These are phyloP conservation scores for Austropuccinia psidii DNA, from an alignment of 1,284 basidiomycete genomes.

Conservation along the genomic window DNA sequence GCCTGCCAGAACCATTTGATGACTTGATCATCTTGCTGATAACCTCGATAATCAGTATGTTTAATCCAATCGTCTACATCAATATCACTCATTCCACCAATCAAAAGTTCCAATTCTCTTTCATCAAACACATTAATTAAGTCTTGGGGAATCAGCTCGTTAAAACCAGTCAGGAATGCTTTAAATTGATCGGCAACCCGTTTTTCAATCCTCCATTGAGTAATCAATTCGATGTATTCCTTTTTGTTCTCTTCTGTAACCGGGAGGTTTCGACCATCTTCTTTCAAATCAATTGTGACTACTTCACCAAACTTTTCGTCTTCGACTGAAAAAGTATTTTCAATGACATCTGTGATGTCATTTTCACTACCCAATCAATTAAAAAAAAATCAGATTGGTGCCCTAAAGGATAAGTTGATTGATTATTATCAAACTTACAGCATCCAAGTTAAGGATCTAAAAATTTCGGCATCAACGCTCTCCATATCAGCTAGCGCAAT, in stretches of 20 bases:
- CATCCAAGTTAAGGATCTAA: conserved; percentile 95
- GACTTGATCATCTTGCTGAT: conserved; percentile 62
- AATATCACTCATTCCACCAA: conserved; percentile 98
- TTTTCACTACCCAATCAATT: conserved; percentile 64
- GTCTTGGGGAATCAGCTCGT: conserved; percentile 89
- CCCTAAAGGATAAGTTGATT: neutral
- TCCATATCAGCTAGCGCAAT: conserved; percentile 78
- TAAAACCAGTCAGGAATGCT: conserved; percentile 90
- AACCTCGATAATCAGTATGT: conserved; percentile 58
- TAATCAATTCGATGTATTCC: conserved; percentile 89
- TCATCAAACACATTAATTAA: conserved; percentile 97
- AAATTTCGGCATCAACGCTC: conserved; percentile 78
- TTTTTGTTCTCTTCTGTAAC: conserved; percentile 98
- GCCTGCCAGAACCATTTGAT: conserved; percentile 99
- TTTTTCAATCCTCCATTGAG: conserved; percentile 85
- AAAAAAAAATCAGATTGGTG: neutral
- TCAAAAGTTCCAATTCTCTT: conserved; percentile 87
- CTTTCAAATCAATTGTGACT: conserved; percentile 84
- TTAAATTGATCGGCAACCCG: conserved; percentile 93
- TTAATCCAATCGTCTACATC: conserved; percentile 64
- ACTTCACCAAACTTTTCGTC: conserved; percentile 98
- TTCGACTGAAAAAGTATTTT: conserved; percentile 87
- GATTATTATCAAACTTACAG: conserved; percentile 50
- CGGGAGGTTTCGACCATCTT: conserved; percentile 69
- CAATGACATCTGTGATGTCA: conserved; percentile 86